phyloP scores from a whole-genome alignment of 176 grass and related monocot species.

The Elymus sibiricus region DNA sequence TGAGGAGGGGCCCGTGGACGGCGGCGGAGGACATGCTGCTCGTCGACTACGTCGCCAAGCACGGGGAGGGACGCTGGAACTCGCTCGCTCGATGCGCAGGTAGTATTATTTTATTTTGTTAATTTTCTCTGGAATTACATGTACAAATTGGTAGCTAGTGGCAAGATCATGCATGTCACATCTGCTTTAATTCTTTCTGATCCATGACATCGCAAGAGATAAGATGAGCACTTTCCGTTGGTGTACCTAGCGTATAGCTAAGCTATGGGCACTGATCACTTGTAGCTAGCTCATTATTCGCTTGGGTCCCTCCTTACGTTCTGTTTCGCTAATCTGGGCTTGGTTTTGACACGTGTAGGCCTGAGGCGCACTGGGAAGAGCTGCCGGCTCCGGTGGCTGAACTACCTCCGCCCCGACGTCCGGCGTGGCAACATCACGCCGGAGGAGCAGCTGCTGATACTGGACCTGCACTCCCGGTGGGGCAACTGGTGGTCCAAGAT shows the following conservation, averaged over 20 bases:
- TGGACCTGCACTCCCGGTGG: constrained; percentile 91
- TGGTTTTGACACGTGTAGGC: constrained; percentile 20
- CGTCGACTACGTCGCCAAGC: constrained; percentile 59
- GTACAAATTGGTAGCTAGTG: too few species aligned
- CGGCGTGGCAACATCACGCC: constrained; percentile 95
- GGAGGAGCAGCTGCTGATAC: constrained; percentile 88
- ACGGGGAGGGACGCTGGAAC: constrained; percentile 91
- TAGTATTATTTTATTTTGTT: background rate
- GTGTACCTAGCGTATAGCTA: too few species aligned
- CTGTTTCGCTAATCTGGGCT: background rate
- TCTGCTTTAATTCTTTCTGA: background rate
- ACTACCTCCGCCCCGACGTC: constrained; percentile 93
- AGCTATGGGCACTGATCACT: too few species aligned
- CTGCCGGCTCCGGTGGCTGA: constrained; percentile 93
- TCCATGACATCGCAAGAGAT: constrained; percentile 9
- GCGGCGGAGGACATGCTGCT: constrained; percentile 72
- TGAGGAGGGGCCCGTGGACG: constrained; percentile 77
- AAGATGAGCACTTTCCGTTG: background rate
- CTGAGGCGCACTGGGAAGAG: constrained; percentile 90
- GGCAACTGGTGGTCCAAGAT: constrained; percentile 99
- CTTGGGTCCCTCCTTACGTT: background rate
- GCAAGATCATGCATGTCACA: constrained; percentile 6
- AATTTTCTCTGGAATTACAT: too few species aligned
- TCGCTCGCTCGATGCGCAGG: constrained; percentile 77
- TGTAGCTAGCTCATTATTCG: background rate